phyloP scores from a whole-genome alignment of 768 basidiomycete species.

The Suillus sp. region DNA sequence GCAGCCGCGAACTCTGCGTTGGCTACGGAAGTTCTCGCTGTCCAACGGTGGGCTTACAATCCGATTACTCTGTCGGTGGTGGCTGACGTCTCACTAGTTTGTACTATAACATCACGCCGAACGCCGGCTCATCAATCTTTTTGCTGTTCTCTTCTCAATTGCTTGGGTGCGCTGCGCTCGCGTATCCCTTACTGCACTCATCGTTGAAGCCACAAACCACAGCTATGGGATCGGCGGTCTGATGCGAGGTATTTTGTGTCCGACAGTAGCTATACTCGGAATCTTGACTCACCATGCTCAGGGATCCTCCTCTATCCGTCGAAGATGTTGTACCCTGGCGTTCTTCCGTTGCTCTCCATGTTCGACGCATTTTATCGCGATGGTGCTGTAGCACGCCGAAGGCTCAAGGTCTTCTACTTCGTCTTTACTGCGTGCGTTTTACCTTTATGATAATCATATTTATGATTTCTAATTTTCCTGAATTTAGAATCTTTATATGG shows the following conservation, averaged over 20 bases:
- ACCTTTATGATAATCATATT: background rate
- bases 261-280: background rate
- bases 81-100: constrained; percentile 18
- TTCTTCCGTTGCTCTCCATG: constrained; percentile 28
- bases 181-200: background rate
- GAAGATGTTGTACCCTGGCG: constrained; percentile 45
- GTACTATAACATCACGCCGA: constrained; percentile 55
- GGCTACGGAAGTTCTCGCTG: constrained; percentile 55
- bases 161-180: constrained; percentile 31
- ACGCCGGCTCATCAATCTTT: constrained; percentile 47
- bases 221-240: constrained; percentile 56
- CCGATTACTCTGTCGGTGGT: background rate
- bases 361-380: constrained; percentile 44
- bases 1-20: constrained; percentile 56
- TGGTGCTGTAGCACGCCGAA: constrained; percentile 40
- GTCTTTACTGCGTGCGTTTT: constrained; percentile 29
- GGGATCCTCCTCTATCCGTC: constrained; percentile 43
- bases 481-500: constrained; percentile 43
- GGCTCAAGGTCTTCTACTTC: constrained; percentile 52
- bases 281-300: constrained; percentile 4
- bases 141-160: constrained; percentile 38
- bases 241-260: constrained; percentile 42
- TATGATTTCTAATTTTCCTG: background rate
- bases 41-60: constrained; percentile 38
- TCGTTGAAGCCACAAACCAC: background rate